Conservation (phyloP, 768 basidiomycete species). For the Pisolithus albus region DNA sequence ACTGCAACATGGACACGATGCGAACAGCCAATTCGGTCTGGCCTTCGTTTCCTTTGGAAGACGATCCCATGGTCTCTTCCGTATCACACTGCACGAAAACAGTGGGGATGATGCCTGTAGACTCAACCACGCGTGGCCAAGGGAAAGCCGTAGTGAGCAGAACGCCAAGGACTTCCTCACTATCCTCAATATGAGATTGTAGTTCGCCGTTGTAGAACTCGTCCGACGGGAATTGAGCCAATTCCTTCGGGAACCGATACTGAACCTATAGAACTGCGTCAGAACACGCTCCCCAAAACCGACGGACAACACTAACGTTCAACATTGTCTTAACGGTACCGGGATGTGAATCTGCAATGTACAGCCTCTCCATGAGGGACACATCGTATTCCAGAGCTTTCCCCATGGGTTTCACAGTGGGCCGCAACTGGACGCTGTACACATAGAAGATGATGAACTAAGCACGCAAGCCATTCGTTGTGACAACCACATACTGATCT, state of each 20-base stretch:
- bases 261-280: constrained; percentile 35
- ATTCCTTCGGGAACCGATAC: constrained; percentile 54
- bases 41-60: constrained; percentile 56
- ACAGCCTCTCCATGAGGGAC: constrained; percentile 57
- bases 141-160: constrained; percentile 42
- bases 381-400: constrained; percentile 51
- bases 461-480: not conserved
- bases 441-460: not conserved
- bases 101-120: constrained; percentile 38
- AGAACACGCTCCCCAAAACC: not conserved
- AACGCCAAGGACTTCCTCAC: constrained; percentile 31
- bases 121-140: constrained; percentile 38
- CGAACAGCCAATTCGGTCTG: constrained; percentile 49
- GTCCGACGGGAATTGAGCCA: constrained; percentile 54
- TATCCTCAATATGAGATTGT: constrained; percentile 37
- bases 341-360: constrained; percentile 27
- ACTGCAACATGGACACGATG: constrained; percentile 38
- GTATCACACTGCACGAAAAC: constrained; percentile 52
- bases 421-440: constrained; percentile 58
- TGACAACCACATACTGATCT: constrained; percentile 48
- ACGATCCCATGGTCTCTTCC: constrained; percentile 52
- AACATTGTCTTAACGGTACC: constrained; percentile 55
- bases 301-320: constrained; percentile 30
- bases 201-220: constrained; percentile 58
- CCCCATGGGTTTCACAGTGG: constrained; percentile 55